Base-by-base conservation (phyloP, 768 basidiomycete species). In the Mycena maculata region DNA sequence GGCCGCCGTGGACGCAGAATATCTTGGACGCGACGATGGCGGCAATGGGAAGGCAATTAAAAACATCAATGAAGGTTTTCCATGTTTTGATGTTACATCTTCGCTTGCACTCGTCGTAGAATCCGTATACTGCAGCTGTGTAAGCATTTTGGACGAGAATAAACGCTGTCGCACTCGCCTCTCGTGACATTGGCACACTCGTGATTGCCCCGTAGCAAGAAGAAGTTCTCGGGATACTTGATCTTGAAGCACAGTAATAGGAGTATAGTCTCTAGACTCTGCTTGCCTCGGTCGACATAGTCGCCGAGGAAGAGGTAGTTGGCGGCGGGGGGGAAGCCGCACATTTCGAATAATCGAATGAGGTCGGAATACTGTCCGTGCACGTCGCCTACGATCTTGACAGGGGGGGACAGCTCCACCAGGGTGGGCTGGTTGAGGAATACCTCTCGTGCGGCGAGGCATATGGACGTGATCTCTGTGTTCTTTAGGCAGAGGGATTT, bases 181-280 rank as follows among this genome's bases (percentile, higher is more conserved):
- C 98, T 86, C 60, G 98, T 99, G 59, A 99, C 98, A 75, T 99
- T 99, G 50, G 98, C 98, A 76, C 97, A 98, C 83, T 99, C 98
- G 78, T 99, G 98, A 79, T 99, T 99, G 45, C 98, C 98, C 75
- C 98, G 88, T 58, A 99, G 82, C 41, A 99, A 86, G 85, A 99
- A 99, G 83, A 99, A 99, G 83, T 99, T 99, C 83, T 99, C 98
- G 10, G 98, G 98, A 80, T 96, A 99, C 81, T 99, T 99, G 84
- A 99, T 94, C 86, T 99, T 99, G 89, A 98, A 99, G 80, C 98
- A 99, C 44, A 99, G 84, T 42, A 99, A 85, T 53, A 99, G 88
- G 27, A 99, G 88, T 76, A 99, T 99, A 18, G 98, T 99, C 80
- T 99, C 98, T 66, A 99, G 88, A 74, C 94, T 96, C 82, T 99